phyloP scores from a whole-genome alignment of 371 early-diverging fungal genomes.

The Mucor lusitanicus region DNA sequence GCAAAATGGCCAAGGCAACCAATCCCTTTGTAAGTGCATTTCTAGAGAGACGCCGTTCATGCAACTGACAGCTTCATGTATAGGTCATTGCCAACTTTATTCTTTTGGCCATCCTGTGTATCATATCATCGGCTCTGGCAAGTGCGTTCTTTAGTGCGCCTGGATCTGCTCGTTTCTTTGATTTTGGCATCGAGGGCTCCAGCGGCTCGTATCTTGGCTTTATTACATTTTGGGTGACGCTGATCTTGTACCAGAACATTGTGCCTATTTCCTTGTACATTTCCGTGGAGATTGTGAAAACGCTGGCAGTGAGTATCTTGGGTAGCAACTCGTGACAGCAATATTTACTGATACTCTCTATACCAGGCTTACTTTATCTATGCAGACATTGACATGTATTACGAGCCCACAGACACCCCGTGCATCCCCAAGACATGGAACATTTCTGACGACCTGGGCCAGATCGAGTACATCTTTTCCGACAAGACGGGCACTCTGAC shows the following conservation, averaged over 20 bases:
- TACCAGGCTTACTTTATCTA: conserved; percentile 80
- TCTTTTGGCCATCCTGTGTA: conserved; percentile 54
- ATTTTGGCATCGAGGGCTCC: conserved; percentile 37
- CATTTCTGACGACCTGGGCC: conserved; percentile 81
- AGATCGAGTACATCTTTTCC: conserved; percentile 94
- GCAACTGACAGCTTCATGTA: background rate
- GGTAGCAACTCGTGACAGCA: no score
- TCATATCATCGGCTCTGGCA: conserved; percentile 66
- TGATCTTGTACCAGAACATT: conserved; percentile 56
- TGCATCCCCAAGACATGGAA: conserved; percentile 90
- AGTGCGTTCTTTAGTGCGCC: conserved; percentile 53
- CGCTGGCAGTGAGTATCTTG: conserved; percentile 52
- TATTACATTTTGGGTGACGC: conserved; percentile 52
- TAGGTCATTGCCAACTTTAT: conserved; percentile 52
- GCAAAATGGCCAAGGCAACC: conserved; percentile 90
- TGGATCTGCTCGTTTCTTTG: conserved; percentile 37
- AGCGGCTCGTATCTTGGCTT: conserved; percentile 41
- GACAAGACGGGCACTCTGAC: conserved; percentile 91
- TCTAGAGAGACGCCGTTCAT: background rate
- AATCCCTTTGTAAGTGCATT: conserved; percentile 80
- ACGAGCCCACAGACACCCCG: conserved; percentile 72
- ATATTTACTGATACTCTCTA: no score
- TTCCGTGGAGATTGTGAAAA: conserved; percentile 91
- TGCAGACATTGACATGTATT: conserved; percentile 86
- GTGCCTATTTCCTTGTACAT: conserved; percentile 97